Evolutionary conservation across 2,329 filamentous ascomycete genomes (phyloP).

Genomic region (Monosporascus sp.): DNA sequence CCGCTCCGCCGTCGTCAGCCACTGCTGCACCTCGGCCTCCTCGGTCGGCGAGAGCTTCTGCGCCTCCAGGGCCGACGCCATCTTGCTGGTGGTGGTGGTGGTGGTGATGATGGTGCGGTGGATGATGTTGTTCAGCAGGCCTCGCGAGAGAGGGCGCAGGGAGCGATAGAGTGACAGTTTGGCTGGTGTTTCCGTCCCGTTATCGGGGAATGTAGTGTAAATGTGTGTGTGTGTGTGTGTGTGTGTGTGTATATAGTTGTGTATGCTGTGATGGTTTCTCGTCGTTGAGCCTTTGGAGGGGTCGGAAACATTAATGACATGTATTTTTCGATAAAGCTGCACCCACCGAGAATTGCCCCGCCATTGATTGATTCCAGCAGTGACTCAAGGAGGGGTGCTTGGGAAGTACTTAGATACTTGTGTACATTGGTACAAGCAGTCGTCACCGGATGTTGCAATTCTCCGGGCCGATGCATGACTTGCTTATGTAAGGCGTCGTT

Average conservation of each 20-base stretch:
- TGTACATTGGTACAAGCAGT: background rate
- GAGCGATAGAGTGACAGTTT: slow-evolving; percentile 35
- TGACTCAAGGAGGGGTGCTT: background rate
- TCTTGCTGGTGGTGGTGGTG: background rate
- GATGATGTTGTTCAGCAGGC: slow-evolving; percentile 28
- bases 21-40: slow-evolving; percentile 82
- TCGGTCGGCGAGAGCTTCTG: slow-evolving; percentile 72
- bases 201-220: slow-evolving; percentile 1
- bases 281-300: background rate
- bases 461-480: too few species aligned
- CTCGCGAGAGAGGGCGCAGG: slow-evolving; percentile 25
- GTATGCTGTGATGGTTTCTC: background rate
- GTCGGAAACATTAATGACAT: too few species aligned
- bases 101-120: slow-evolving; percentile 42
- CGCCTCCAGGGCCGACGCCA: slow-evolving; percentile 56
- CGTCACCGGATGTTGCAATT: too few species aligned
- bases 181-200: slow-evolving; percentile 6
- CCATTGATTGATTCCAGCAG: background rate
- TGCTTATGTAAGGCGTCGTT: too few species aligned
- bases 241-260: background rate
- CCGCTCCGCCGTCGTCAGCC: slow-evolving; percentile 72
- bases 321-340: too few species aligned
- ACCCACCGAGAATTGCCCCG: background rate
- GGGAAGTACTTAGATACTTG: background rate
- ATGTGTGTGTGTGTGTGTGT: background rate